phyloP scores from a whole-genome alignment of 129 eudicot species.

The Ambrosia artemisiifolia region DNA sequence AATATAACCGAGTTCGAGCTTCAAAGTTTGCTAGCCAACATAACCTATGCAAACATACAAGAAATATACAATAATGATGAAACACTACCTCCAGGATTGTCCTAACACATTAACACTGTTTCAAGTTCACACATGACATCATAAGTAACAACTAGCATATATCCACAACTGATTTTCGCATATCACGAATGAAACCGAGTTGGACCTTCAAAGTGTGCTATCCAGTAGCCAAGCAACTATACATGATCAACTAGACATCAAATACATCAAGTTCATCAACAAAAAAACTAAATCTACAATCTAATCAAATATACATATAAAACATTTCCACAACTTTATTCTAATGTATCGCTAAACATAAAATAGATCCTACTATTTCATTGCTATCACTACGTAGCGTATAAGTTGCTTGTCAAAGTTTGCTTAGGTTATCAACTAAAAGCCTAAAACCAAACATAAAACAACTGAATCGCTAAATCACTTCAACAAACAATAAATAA shows the following conservation, averaged over 20 bases:
- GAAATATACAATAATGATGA: too few species aligned
- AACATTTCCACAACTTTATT: too few species aligned
- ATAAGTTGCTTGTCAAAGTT: neutral
- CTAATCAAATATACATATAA: too few species aligned
- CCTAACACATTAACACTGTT: neutral
- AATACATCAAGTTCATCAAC: constrained; percentile 15
- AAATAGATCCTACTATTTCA: too few species aligned
- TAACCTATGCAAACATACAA: neutral
- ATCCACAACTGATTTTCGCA: neutral
- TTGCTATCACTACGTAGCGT: too few species aligned
- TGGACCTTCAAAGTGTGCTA: neutral
- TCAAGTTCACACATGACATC: constrained; percentile 2
- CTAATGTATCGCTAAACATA: too few species aligned
- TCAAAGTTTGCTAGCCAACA: neutral
- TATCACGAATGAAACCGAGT: neutral
- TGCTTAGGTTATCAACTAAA: neutral
- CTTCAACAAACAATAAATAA: neutral
- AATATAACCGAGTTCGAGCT: too few species aligned
- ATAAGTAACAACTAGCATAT: neutral
- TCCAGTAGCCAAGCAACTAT: neutral
- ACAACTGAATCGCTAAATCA: neutral
- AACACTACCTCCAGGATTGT: neutral
- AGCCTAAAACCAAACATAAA: neutral
- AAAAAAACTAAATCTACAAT: too few species aligned
- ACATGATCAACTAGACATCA: neutral